Base-by-base conservation (phyloP, 176 grass and related monocot species). In the Alopecurus myosuroides region DNA sequence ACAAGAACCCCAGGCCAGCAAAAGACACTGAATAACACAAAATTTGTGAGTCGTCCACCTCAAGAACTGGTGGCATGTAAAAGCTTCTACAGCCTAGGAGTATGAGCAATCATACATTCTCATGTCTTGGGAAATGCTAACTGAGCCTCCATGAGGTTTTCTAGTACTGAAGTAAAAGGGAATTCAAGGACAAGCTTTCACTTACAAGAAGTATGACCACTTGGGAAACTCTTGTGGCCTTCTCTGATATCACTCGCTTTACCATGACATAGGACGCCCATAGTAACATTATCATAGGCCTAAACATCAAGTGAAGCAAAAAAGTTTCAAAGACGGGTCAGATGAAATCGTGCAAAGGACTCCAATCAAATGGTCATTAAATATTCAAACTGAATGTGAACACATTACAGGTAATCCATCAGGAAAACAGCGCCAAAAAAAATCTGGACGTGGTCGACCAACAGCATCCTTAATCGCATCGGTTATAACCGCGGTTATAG, bases 341-440 rank as follows among this genome's bases (percentile, higher is more conserved):
- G 6, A 45, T 55, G 64, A 17, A 78, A 60, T 71, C 67, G 7
- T 20, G 44, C 33, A 55, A 68, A 89, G 26, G 28, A 10, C 46
- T 69, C 49, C 50, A 36, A 75, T 14, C 19, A 55, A 69, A 71
- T n/a, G 3, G 29, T 57, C n/a, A 72, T 42, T 70, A 70, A 15
- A 48, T 26, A 12, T 42, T 62, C 23, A 20, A 40, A 51, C 5
- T 51, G 30, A 45, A 83, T 61, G 15, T 31, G 41, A 58, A 53
- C 76, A 57, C 10, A 20, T 80, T 82, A 95, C 93, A 81, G 69
- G 67, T 35, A 61, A 52, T 83, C 93, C 93, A 55, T 95, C 88
- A 61, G 93, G 93, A 76, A 95, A 95, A 76, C 93, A 95, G 3
- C 86, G 93, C 93, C 93, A 95, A 56, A 92, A 95, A 85, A 95